Percentiles rank a stretch among this genome's conserved stretches.
These are phyloP conservation scores for Lachancea fermentati DNA, from an alignment of 805 yeast genomes.

Conservation along the genomic window DNA sequence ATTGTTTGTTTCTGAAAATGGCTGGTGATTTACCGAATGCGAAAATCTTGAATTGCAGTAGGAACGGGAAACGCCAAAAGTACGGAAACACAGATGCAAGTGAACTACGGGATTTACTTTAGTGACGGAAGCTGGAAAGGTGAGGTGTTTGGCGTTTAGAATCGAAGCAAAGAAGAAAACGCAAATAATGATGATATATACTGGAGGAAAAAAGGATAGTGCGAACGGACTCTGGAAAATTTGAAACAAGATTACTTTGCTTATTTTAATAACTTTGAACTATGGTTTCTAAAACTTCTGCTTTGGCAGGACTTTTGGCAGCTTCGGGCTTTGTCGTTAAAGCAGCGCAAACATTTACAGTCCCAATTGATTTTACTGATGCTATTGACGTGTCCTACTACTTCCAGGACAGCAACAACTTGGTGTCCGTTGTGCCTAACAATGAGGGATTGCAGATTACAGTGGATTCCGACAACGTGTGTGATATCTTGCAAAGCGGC, in stretches of 20 bases:
- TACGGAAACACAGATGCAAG: not conserved
- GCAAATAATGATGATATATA: too few species aligned
- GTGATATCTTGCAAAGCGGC: conserved; percentile 21
- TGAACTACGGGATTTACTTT: not conserved
- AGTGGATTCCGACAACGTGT: conserved; percentile 15
- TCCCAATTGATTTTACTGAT: conserved; percentile 16
- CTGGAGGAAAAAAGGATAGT: too few species aligned
- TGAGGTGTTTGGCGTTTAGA: not conserved
- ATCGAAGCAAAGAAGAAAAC: too few species aligned
- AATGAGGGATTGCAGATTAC: conserved; percentile 19
- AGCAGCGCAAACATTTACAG: conserved; percentile 14
- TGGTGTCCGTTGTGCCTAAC: conserved; percentile 15
- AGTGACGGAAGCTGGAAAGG: not conserved
- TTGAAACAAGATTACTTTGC: too few species aligned
- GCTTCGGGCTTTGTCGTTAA: conserved; percentile 12
- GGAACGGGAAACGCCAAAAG: not conserved
- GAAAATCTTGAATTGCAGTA: not conserved
- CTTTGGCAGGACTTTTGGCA: conserved; percentile 7
- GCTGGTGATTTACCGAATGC: not conserved
- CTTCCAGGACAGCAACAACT: conserved; percentile 17
- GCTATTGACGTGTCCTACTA: conserved; percentile 20
- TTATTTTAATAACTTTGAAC: not conserved
- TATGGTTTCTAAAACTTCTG: conserved; percentile 10
- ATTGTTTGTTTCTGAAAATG: not conserved
- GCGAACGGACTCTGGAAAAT: too few species aligned